These are phyloP conservation scores for Dryadomyces quercivorus DNA, from an alignment of 2,329 filamentous ascomycete genomes.

Conservation along the genomic window DNA sequence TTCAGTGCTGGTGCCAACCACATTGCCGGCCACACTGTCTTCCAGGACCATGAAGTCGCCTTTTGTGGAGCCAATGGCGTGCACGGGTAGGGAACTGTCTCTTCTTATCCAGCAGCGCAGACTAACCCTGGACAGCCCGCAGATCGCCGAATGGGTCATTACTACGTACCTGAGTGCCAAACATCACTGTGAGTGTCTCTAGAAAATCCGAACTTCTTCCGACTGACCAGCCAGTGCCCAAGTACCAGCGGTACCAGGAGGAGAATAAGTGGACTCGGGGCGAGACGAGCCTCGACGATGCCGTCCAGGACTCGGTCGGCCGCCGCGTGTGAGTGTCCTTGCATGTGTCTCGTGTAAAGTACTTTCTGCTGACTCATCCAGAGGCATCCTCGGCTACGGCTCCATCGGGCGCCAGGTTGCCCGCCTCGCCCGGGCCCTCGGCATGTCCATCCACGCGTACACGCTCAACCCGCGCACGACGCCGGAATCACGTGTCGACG, in stretches of 20 bases:
- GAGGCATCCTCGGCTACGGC: slow-evolving; percentile 42
- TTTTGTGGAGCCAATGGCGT: slow-evolving; percentile 46
- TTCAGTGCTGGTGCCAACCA: slow-evolving; percentile 41
- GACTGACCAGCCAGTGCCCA: slow-evolving; percentile 23
- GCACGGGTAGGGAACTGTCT: slow-evolving; percentile 34
- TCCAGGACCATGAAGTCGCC: slow-evolving; percentile 32
- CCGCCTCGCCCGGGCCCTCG: slow-evolving; percentile 48
- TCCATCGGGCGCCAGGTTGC: slow-evolving; percentile 41
- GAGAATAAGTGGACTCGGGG: slow-evolving; percentile 29
- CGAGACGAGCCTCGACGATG: slow-evolving; percentile 8
- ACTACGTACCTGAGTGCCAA: slow-evolving; percentile 37
- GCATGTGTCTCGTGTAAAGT: not conserved
- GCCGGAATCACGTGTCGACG: slow-evolving; percentile 49
- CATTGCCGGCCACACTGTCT: slow-evolving; percentile 31
- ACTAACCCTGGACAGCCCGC: slow-evolving; percentile 37
- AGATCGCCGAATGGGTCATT: slow-evolving; percentile 46
- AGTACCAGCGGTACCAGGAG: slow-evolving; percentile 31
- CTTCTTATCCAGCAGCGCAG: too few species aligned
- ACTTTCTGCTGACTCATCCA: slow-evolving; percentile 11
- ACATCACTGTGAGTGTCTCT: slow-evolving; percentile 21
- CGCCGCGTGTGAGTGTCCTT: slow-evolving; percentile 33
- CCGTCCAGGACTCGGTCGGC: slow-evolving; percentile 29
- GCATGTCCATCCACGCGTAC: slow-evolving; percentile 63
- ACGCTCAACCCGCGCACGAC: slow-evolving; percentile 59
- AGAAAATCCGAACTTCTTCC: too few species aligned